Base-by-base conservation (phyloP, 805 yeast genomes). In the Huiozyma sinensis region DNA sequence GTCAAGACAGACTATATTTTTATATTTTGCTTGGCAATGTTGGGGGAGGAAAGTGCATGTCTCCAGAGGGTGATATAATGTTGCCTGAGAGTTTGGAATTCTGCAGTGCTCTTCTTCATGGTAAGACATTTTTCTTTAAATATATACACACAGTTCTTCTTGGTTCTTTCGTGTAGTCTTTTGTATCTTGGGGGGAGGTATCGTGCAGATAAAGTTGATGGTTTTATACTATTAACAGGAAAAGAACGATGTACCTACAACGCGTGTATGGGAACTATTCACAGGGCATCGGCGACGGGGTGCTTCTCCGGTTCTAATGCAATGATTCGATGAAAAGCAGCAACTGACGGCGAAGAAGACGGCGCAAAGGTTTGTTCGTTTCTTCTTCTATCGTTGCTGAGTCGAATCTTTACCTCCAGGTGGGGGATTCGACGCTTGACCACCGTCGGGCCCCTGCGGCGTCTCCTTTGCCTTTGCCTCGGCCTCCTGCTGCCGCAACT, bases 401-500 rank as follows among this genome's bases (percentile, higher is more conserved):
- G 17, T 9, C 11, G 7, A 17, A 34, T 17, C 33, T 35, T 36
- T 17, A 39, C 34, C 10, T 17, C 11, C 29, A 35, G 43, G 36
- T 7, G 29, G 33, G 24, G 10, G 27, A 37, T 37, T 28, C 5
- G 38, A 32, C 30, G 43, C 7, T 29, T 32, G 32, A 38, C 11
- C 40, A 17, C 24, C 24, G 24, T 17, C 24, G 24, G 24, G 24
- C 24, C 24, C 24, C 4, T 40, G 29, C 40, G 39, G 12, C 24
- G 24, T 17, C 24, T 38, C 42, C 28, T 31, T 10, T n/a, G 41
- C 47, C 24, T 49, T 46, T 13, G 47, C 52, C 37, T 55, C 58
- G n/a, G 36, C 33, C 35, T 48, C 49, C 17, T 40, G 44, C 36
- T 62, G 57, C 8, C 58, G 54, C 40, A 87, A 55, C 62, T 92